Conservation (phyloP, 768 basidiomycete species). For the Rhizopogon vinicolor region DNA sequence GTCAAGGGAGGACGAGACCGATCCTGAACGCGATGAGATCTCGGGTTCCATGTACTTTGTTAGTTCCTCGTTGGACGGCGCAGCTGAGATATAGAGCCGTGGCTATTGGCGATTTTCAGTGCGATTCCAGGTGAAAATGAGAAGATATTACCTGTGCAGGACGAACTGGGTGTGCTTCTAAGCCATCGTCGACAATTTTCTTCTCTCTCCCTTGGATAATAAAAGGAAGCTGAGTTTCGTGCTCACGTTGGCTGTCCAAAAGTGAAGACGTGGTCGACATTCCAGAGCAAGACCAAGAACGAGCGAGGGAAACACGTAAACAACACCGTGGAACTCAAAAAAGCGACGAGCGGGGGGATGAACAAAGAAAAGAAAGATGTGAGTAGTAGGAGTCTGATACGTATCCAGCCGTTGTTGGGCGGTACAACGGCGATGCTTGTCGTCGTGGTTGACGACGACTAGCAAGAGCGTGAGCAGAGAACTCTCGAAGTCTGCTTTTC, state of each 20-base stretch:
- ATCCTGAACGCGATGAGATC: constrained; percentile 56
- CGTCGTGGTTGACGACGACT: constrained; percentile 27
- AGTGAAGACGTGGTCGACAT: constrained; percentile 37
- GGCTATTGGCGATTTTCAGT: constrained; percentile 30
- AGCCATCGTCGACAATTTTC: constrained; percentile 48
- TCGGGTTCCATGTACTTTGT: constrained; percentile 40
- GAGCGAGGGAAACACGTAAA: constrained; percentile 31
- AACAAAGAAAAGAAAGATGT: constrained; percentile 14
- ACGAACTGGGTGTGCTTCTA: constrained; percentile 25
- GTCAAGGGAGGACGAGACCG: constrained; percentile 78
- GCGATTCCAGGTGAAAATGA: neutral
- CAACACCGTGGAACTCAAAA: constrained; percentile 12
- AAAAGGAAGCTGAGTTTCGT: constrained; percentile 25
- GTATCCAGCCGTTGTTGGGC: constrained; percentile 2
- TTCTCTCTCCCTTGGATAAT: constrained; percentile 41
- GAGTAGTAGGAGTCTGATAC: neutral
- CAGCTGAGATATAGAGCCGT: constrained; percentile 43
- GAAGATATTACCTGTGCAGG: neutral
- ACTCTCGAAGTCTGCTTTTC: constrained; percentile 17
- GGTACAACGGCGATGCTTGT: constrained; percentile 9
- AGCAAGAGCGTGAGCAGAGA: constrained; percentile 25
- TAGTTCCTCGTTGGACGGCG: constrained; percentile 23
- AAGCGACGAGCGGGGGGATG: constrained; percentile 11
- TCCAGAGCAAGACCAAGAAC: constrained; percentile 33
- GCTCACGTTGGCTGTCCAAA: constrained; percentile 37